Conservation (phyloP, 768 basidiomycete species). For the Coprinopsis sp. region DNA sequence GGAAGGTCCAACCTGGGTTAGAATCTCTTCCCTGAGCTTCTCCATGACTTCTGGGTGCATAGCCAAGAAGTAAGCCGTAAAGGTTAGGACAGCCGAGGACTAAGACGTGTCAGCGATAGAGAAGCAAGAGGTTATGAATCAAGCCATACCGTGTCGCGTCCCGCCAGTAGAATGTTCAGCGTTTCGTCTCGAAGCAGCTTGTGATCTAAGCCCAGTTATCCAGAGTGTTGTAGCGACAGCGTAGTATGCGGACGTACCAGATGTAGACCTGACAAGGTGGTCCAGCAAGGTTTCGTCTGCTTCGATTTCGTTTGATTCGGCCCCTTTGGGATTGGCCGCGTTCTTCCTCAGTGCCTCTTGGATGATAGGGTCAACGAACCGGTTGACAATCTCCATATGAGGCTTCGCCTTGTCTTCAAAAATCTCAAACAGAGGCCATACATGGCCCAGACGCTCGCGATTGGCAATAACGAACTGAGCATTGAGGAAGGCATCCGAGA, state of each 20-base stretch:
- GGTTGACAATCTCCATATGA: slow-evolving; percentile 50
- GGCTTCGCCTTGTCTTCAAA: slow-evolving; percentile 38
- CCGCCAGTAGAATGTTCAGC: slow-evolving; percentile 28
- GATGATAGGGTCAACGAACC: slow-evolving; percentile 49
- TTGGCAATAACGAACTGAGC: slow-evolving; percentile 40
- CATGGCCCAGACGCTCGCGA: slow-evolving; percentile 42
- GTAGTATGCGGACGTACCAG: slow-evolving; percentile 24
- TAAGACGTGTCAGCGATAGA: slow-evolving; percentile 6
- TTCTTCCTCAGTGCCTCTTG: slow-evolving; percentile 44
- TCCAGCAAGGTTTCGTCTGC: slow-evolving; percentile 51
- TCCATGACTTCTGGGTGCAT: slow-evolving; percentile 22
- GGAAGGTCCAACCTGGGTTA: slow-evolving; percentile 21
- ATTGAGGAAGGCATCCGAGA: slow-evolving; percentile 44
- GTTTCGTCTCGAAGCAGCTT: slow-evolving; percentile 46
- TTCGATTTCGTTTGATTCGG: slow-evolving; percentile 25
- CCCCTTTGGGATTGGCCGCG: slow-evolving; percentile 19
- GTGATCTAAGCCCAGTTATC: slow-evolving; percentile 30
- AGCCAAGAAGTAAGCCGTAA: slow-evolving; percentile 22
- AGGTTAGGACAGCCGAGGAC: slow-evolving; percentile 28
- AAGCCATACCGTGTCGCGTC: slow-evolving; percentile 37
- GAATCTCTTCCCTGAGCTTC: slow-evolving; percentile 27
- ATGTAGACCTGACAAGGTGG: slow-evolving; percentile 47
- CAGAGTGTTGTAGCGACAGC: not conserved
- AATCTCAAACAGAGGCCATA: slow-evolving; percentile 54
- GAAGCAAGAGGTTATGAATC: not conserved